A percentile compares a stretch with the other conserved stretches of the same genome.
phyloP scores from a whole-genome alignment of 2,329 filamentous ascomycete genomes.

The Sphaerulina musiva region DNA sequence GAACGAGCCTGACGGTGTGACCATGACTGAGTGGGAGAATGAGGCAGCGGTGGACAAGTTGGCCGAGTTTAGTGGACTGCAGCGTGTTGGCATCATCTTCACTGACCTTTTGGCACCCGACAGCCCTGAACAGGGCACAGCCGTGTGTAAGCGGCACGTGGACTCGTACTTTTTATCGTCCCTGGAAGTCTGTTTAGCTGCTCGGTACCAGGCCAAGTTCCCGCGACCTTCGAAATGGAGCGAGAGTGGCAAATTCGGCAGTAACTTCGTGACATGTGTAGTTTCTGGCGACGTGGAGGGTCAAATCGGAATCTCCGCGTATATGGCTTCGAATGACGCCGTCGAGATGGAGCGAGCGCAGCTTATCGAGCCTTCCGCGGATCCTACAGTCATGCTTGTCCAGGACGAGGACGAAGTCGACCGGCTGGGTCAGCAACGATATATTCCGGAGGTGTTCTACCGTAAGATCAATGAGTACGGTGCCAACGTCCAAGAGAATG shows the following conservation, averaged over 20 bases:
- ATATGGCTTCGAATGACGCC: conserved; percentile 90
- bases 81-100: conserved; percentile 88
- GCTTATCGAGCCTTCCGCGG: conserved; percentile 89
- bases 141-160: conserved; percentile 89
- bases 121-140: conserved; percentile 71
- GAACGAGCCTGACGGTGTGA: conserved; percentile 81
- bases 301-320: conserved; percentile 81
- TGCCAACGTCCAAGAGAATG: conserved; percentile 92
- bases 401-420: conserved; percentile 85
- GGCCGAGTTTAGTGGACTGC: conserved; percentile 73
- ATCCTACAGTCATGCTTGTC: conserved; percentile 89
- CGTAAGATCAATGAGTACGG: conserved; percentile 93
- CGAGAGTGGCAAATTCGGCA: conserved; percentile 86
- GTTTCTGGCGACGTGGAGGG: conserved; percentile 87
- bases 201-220: conserved; percentile 78
- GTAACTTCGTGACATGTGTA: conserved; percentile 94
- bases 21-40: conserved; percentile 75
- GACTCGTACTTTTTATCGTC: conserved; percentile 94
- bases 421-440: conserved; percentile 61
- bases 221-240: conserved; percentile 95
- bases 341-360: conserved; percentile 96
- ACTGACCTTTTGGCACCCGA: conserved; percentile 72
- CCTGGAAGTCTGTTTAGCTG: conserved; percentile 82
- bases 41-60: conserved; percentile 75
- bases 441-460: conserved; percentile 97